phyloP scores from a whole-genome alignment of 139 green algal species.

The Coelastrella sp. region DNA sequence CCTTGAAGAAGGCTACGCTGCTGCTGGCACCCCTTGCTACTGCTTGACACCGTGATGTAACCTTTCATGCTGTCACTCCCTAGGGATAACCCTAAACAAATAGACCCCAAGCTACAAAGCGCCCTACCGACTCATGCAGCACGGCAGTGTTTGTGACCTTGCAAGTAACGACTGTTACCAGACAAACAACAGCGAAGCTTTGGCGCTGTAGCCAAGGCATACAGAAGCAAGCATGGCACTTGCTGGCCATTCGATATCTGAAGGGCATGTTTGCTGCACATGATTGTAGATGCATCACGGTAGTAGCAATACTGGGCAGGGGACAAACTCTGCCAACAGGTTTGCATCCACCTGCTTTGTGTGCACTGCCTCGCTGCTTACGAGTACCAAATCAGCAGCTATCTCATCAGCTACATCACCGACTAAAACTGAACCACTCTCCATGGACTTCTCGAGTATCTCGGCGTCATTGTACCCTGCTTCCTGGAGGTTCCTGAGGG shows the following conservation, averaged over 20 bases:
- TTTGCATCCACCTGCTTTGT: slow-evolving; percentile 87
- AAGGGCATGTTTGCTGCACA: not conserved
- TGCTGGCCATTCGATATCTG: too few species aligned
- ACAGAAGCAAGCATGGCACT: too few species aligned
- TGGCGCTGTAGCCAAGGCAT: too few species aligned
- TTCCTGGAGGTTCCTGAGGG: slow-evolving; percentile 54
- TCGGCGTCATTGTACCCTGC: slow-evolving; percentile 46
- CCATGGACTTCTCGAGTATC: slow-evolving; percentile 50
- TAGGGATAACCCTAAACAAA: too few species aligned
- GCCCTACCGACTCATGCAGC: too few species aligned
- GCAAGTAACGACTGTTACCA: too few species aligned
- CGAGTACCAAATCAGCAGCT: slow-evolving; percentile 74
- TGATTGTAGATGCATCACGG: slow-evolving; percentile 63
- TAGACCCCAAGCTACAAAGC: too few species aligned
- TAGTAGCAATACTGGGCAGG: slow-evolving; percentile 68
- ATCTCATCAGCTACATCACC: slow-evolving; percentile 80
- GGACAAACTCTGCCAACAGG: slow-evolving; percentile 86
- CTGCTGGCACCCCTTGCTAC: slow-evolving; percentile 28
- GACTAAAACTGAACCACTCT: slow-evolving; percentile 43
- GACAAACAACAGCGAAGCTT: too few species aligned
- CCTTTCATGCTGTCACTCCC: too few species aligned
- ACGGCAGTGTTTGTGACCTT: too few species aligned
- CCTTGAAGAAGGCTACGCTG: slow-evolving; percentile 9
- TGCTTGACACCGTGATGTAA: not conserved
- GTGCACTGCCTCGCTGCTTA: slow-evolving; percentile 73